Evolutionary conservation across 169 alveolate species (phyloP), one percentile per base, ranked within the genome.

Genomic region (Cryptosporidium tyzzeri): DNA sequence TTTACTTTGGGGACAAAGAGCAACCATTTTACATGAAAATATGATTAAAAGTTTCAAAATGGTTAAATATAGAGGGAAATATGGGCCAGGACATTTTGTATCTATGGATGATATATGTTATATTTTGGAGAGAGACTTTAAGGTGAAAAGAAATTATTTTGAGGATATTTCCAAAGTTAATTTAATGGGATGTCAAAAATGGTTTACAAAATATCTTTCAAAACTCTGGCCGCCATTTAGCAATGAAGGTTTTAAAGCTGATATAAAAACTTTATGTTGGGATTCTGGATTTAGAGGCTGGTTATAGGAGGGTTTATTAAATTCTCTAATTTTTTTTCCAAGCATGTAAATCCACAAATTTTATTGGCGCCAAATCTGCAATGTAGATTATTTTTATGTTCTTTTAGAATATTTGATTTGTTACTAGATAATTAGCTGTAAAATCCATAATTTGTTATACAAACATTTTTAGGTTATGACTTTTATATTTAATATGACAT

Each of bases 41-140:
- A 65, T 80, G 75, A 62, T 37, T 39, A 65, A n/a, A 29, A 0
- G 8, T 4, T 80, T 80, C 26, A 80, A 33, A 8, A 18, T 45
- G 23, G 39, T 80, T 12, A 62, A 26, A 65, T 80, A 80, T 44
- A 62, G 45, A 50, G 50, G 50, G 23, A 44, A 37, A 41, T 21
- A 44, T 62, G 89, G 89, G 2, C 75, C 75, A 16, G 29, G 53
- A 3, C 8, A 23, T 21, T 80, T 80, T 44, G 16, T 80, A 23
- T 41, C 80, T 65, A 80, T 80, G 12, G 89, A 80, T n/a, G 89
- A 80, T 62, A 41, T 80, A n/a, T 80, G 89, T 44, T 80, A 80
- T 31, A 61, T 80, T 39, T 35, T 80, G 50, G 89, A 80, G 44
- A 37, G 74, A 41, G 89, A 80, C 14, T 80, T 80, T 53, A 80